A percentile compares a stretch with the other conserved stretches of the same genome.
phyloP scores from a whole-genome alignment of 2,329 filamentous ascomycete species.

The Thyridium curvatum region DNA sequence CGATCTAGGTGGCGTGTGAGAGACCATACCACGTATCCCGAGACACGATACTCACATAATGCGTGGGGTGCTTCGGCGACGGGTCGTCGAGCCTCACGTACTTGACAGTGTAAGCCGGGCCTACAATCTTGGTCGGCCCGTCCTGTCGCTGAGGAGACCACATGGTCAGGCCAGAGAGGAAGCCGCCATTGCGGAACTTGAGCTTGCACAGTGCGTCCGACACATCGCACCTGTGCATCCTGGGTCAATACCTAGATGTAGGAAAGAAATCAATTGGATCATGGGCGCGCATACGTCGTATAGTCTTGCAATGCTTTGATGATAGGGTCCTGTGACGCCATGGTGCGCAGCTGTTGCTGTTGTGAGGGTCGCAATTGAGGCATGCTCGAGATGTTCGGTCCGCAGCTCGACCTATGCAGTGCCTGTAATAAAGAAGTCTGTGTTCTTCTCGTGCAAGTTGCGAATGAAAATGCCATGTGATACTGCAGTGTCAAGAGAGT shows the following conservation, averaged over 20 bases:
- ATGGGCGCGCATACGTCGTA: conserved; percentile 17
- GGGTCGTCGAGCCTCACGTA: conserved; percentile 41
- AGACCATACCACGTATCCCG: too few species aligned
- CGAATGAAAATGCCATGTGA: too few species aligned
- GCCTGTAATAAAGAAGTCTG: too few species aligned
- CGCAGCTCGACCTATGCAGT: too few species aligned
- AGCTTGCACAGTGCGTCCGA: conserved; percentile 46
- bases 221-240: conserved; percentile 34
- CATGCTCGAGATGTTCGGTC: too few species aligned
- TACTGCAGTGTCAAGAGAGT: too few species aligned
- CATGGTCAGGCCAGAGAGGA: conserved; percentile 46
- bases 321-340: conserved; percentile 15
- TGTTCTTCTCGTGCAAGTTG: too few species aligned
- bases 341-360: too few species aligned
- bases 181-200: conserved; percentile 41
- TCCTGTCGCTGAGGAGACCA: conserved; percentile 46
- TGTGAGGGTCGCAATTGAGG: too few species aligned
- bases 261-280: not conserved
- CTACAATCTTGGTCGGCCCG: conserved; percentile 44
- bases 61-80: conserved; percentile 33
- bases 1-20: conserved; percentile 34
- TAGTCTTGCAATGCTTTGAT: conserved; percentile 23
- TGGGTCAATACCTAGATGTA: not conserved
- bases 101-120: conserved; percentile 48
- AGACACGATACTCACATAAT: conserved; percentile 35